Evolutionary conservation across 1,139 yeast species (phyloP).

Genomic region (Scheffersomyces insectosa): DNA sequence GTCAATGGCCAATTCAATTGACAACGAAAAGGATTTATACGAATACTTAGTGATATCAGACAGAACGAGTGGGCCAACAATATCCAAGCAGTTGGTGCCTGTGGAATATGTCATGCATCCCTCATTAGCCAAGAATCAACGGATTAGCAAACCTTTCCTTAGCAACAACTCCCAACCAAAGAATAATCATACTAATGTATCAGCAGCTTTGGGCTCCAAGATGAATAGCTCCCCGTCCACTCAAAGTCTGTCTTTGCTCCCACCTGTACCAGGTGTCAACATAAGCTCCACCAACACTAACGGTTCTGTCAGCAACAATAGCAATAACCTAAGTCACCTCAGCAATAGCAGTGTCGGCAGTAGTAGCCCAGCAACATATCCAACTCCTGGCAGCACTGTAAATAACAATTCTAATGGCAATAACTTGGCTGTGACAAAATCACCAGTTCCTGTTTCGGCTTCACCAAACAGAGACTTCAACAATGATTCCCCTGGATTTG

Average conservation of each 20-base stretch:
- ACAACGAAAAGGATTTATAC: constrained; percentile 80
- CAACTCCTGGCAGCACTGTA: background rate
- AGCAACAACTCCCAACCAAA: constrained; percentile 11
- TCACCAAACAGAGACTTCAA: too few species aligned
- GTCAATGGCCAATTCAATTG: constrained; percentile 70
- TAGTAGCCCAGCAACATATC: too few species aligned
- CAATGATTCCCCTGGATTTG: constrained; percentile 2
- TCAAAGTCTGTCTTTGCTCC: too few species aligned
- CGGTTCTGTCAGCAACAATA: too few species aligned
- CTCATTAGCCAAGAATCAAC: constrained; percentile 46
- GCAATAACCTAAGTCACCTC: too few species aligned
- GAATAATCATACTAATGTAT: constrained; percentile 12
- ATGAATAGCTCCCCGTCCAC: background rate
- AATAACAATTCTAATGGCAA: background rate
- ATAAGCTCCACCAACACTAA: too few species aligned
- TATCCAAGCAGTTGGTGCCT: constrained; percentile 44
- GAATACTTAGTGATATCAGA: constrained; percentile 59
- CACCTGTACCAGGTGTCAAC: too few species aligned
- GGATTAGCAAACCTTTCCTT: constrained; percentile 39
- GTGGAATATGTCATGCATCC: constrained; percentile 82
- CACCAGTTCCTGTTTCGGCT: background rate
- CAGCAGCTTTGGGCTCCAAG: constrained; percentile 1
- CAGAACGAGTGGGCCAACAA: constrained; percentile 32
- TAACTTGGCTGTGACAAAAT: background rate
- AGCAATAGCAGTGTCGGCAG: too few species aligned